phyloP scores from a whole-genome alignment of 2,329 filamentous ascomycete species.

The Sporothrix pseudoabietina region DNA sequence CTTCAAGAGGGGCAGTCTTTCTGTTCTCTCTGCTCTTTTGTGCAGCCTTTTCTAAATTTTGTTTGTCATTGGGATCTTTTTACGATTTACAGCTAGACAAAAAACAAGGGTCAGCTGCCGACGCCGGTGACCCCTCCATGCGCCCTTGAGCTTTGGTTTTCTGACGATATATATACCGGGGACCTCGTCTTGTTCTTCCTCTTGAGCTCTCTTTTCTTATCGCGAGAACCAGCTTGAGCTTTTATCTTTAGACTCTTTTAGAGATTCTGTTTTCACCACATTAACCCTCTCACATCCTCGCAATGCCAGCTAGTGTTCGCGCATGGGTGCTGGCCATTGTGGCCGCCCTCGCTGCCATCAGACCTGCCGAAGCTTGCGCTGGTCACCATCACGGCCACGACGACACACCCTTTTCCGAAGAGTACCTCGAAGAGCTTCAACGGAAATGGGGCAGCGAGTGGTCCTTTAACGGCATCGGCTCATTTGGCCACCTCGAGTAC shows the following conservation, averaged over 20 bases:
- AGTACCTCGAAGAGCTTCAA: conserved; percentile 56
- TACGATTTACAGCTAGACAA: neutral
- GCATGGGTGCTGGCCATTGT: conserved; percentile 29
- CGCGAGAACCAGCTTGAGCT: neutral
- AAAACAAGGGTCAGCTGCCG: conserved; percentile 3
- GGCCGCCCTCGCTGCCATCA: conserved; percentile 29
- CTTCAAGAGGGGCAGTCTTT: conserved; percentile 16
- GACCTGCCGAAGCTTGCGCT: conserved; percentile 30
- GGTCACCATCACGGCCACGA: conserved; percentile 42
- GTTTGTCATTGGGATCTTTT: conserved; percentile 12
- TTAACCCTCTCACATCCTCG: neutral
- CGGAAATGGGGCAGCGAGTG: conserved; percentile 62
- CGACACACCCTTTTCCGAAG: conserved; percentile 51
- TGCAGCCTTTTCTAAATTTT: neutral
- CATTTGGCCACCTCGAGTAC: conserved; percentile 71
- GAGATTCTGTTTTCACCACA: neutral
- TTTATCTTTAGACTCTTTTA: neutral
- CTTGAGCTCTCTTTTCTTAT: neutral
- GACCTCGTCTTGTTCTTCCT: too few relatives aligned
- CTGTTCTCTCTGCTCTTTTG: neutral
- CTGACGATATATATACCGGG: conserved; percentile 11
- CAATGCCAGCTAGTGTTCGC: conserved; percentile 27
- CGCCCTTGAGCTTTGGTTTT: neutral
- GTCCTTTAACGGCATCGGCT: conserved; percentile 73
- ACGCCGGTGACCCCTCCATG: conserved; percentile 1